Conservation (phyloP, 2,329 filamentous ascomycete genomes). For the Cryphonectria parasitica region DNA sequence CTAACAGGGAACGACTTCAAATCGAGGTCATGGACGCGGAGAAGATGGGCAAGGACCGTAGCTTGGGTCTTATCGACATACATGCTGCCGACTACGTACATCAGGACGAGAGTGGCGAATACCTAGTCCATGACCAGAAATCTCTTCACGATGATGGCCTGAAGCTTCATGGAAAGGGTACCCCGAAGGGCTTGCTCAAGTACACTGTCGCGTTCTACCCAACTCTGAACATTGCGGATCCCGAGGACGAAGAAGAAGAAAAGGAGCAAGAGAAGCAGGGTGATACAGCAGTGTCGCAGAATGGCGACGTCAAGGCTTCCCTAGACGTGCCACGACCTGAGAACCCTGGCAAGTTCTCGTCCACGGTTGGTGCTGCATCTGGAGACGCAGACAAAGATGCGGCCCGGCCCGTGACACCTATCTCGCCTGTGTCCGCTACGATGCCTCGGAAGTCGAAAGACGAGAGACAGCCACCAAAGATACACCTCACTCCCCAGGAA, state of each 20-base stretch:
- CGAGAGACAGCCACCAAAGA: slow-evolving; percentile 68
- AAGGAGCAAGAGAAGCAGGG: slow-evolving; percentile 47
- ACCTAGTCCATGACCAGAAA: slow-evolving; percentile 77
- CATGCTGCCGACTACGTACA: slow-evolving; percentile 76
- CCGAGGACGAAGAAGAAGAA: slow-evolving; percentile 75
- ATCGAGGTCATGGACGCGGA: slow-evolving; percentile 98
- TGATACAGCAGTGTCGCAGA: slow-evolving; percentile 29
- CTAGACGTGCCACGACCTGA: slow-evolving; percentile 41
- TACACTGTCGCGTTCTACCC: slow-evolving; percentile 92
- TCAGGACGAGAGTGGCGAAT: slow-evolving; percentile 81
- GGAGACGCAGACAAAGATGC: slow-evolving; percentile 36
- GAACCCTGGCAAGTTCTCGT: slow-evolving; percentile 51
- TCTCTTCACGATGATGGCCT: slow-evolving; percentile 68
- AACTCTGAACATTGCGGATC: slow-evolving; percentile 83
- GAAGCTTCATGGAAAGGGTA: slow-evolving; percentile 71
- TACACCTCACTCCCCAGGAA: slow-evolving; percentile 78
- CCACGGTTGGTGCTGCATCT: slow-evolving; percentile 39
- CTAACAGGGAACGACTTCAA: slow-evolving; percentile 77
- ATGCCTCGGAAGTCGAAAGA: slow-evolving; percentile 53
- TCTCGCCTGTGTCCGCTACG: slow-evolving; percentile 49
- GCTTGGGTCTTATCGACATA: slow-evolving; percentile 80
- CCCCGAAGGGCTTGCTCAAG: slow-evolving; percentile 77
- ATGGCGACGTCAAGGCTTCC: slow-evolving; percentile 33
- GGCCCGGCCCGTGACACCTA: slow-evolving; percentile 48
- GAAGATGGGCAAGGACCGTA: slow-evolving; percentile 86